A percentile compares a stretch with the other conserved stretches of the same genome.
Conservation (phyloP, 116 monocot species). For the Zostera marina region DNA sequence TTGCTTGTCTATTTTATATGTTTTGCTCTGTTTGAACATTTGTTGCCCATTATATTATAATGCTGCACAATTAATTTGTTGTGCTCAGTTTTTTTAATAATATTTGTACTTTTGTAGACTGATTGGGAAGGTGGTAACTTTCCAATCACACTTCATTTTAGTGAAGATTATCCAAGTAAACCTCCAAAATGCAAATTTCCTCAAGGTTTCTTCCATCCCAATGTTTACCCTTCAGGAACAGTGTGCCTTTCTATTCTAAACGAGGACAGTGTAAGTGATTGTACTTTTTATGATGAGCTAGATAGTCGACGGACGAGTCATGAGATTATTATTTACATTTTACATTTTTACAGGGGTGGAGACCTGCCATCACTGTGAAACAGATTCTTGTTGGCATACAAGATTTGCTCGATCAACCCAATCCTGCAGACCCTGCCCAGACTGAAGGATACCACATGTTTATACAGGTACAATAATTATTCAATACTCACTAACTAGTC, state of each 20-base stretch:
- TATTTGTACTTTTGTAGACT: conserved; percentile 52
- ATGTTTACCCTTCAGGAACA: conserved; percentile 96
- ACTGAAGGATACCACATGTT: conserved; percentile 69
- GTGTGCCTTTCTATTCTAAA: conserved; percentile 97
- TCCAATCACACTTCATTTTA: conserved; percentile 76
- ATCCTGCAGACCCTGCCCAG: conserved; percentile 73
- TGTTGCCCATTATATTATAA: no score
- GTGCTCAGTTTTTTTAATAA: neutral
- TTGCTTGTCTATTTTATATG: no score
- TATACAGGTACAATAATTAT: conserved; percentile 29
- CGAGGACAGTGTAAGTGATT: conserved; percentile 65
- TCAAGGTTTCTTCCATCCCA: conserved; percentile 95
- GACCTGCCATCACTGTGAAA: conserved; percentile 79
- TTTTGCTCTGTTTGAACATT: no score
- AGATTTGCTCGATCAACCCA: conserved; percentile 79
- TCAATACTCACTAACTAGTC: neutral
- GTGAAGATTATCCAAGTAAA: conserved; percentile 94
- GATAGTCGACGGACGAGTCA: neutral
- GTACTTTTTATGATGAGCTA: neutral
- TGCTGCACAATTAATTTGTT: no score
- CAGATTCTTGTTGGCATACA: conserved; percentile 85
- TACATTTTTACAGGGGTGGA: conserved; percentile 58
- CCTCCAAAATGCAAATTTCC: conserved; percentile 99
- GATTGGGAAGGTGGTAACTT: conserved; percentile 95
- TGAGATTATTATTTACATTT: neutral